These are phyloP conservation scores for Tothia fuscella DNA, from an alignment of 2,329 filamentous ascomycete species.

Conservation along the genomic window DNA sequence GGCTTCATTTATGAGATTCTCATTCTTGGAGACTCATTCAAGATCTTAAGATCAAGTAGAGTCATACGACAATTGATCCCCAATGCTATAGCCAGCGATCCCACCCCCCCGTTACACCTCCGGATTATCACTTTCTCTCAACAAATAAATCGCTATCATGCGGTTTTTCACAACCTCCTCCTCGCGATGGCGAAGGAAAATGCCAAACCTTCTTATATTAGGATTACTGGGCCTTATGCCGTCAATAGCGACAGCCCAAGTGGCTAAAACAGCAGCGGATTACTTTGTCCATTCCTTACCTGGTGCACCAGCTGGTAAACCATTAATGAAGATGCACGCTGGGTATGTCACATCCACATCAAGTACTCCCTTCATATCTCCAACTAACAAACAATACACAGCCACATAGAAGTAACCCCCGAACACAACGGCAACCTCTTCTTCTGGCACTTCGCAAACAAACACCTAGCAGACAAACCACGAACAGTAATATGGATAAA, in stretches of 20 bases:
- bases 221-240: slow-evolving; percentile 3
- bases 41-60: no score
- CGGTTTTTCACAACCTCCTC: background rate
- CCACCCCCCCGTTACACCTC: no score
- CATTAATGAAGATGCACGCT: slow-evolving; percentile 92
- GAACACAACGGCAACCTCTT: slow-evolving; percentile 87
- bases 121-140: background rate
- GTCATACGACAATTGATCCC: no score
- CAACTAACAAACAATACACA: slow-evolving; percentile 26
- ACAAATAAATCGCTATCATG: background rate
- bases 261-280: slow-evolving; percentile 56
- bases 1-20: no score
- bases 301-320: slow-evolving; percentile 59
- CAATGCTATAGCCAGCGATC: no score
- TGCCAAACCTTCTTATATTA: background rate
- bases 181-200: slow-evolving; percentile 10
- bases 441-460: slow-evolving; percentile 97
- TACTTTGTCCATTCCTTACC: slow-evolving; percentile 83
- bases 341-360: slow-evolving; percentile 49
- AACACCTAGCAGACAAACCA: slow-evolving; percentile 84
- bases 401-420: slow-evolving; percentile 80
- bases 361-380: background rate
- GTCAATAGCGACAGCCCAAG: background rate
- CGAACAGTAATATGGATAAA: slow-evolving; percentile 95
- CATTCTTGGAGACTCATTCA: no score